A percentile compares a stretch with the other conserved stretches of the same genome.
These are phyloP conservation scores for Phytopythium delawarense DNA, from an alignment of 352 stramenopile species.

Conservation along the genomic window DNA sequence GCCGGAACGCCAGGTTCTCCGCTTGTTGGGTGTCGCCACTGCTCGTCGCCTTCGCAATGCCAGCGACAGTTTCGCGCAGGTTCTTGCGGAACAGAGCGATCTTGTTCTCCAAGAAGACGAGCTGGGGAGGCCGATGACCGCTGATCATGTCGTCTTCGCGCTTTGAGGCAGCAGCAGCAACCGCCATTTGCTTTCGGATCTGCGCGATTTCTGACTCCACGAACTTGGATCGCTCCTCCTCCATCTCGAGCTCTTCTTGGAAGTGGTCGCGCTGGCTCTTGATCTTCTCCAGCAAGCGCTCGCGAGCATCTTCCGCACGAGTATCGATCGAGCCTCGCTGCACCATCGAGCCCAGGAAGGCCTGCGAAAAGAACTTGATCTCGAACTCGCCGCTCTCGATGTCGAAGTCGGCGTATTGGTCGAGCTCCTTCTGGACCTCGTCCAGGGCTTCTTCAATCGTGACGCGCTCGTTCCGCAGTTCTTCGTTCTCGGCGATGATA, in stretches of 20 bases:
- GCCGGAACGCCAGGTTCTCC: slow-evolving; percentile 60
- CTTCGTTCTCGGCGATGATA: slow-evolving; percentile 68
- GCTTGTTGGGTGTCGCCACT: slow-evolving; percentile 51
- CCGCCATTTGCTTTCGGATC: slow-evolving; percentile 65
- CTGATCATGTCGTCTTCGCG: slow-evolving; percentile 79
- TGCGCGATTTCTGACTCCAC: slow-evolving; percentile 63
- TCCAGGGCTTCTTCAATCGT: slow-evolving; percentile 59
- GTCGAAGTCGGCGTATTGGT: slow-evolving; percentile 61
- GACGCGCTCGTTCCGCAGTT: slow-evolving; percentile 40
- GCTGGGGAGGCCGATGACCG: slow-evolving; percentile 66
- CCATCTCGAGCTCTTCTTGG: slow-evolving; percentile 55
- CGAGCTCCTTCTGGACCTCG: slow-evolving; percentile 54
- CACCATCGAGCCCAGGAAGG: slow-evolving; percentile 59
- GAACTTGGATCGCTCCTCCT: slow-evolving; percentile 45
- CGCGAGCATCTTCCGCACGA: slow-evolving; percentile 48
- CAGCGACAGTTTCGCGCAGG: slow-evolving; percentile 58
- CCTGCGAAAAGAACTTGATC: slow-evolving; percentile 67
- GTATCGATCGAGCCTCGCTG: slow-evolving; percentile 62
- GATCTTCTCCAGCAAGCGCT: slow-evolving; percentile 57
- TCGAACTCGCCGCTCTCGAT: slow-evolving; percentile 33
- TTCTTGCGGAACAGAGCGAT: slow-evolving; percentile 64
- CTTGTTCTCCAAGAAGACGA: slow-evolving; percentile 78
- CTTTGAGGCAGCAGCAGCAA: slow-evolving; percentile 52
- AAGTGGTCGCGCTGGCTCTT: slow-evolving; percentile 43
- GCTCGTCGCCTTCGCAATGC: slow-evolving; percentile 48